Conservation (phyloP, 495 filamentous ascomycete genomes). For the Gamarada debralockiae region DNA sequence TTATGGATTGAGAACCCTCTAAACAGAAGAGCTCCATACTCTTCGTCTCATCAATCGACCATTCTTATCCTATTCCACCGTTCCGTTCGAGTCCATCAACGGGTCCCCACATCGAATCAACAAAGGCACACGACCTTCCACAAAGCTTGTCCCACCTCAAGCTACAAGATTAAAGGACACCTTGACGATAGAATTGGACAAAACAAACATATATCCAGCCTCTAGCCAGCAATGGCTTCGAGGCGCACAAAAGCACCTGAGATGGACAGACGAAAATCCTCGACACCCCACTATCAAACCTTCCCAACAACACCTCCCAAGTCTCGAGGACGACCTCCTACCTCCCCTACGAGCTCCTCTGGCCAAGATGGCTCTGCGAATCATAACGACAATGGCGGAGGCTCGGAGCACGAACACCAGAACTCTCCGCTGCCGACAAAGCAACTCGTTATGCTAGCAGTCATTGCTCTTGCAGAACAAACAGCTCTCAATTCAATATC, state of each 20-base stretch:
- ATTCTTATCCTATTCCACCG: conserved; percentile 2
- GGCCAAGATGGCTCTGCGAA: conserved; percentile 17
- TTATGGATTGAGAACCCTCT: conserved; percentile 4
- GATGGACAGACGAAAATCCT: conserved; percentile 54
- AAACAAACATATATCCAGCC: no score
- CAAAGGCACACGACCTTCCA: conserved; percentile 5
- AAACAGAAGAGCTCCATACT: conserved; percentile 6
- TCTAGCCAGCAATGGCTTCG: no score
- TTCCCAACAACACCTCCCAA: conserved; percentile 88
- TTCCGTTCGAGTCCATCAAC: neutral
- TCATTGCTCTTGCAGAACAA: conserved; percentile 90
- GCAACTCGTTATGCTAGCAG: conserved; percentile 79
- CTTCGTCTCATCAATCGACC: conserved; percentile 2
- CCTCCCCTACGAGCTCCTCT: conserved; percentile 11
- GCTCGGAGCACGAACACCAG: conserved; percentile 27
- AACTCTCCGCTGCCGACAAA: conserved; percentile 72
- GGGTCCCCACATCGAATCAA: neutral
- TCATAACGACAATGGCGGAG: conserved; percentile 17
- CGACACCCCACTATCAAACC: conserved; percentile 84
- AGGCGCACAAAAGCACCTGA: neutral
- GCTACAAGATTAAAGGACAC: neutral
- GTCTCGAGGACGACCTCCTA: conserved; percentile 38
- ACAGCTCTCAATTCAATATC: conserved; percentile 94
- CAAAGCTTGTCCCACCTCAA: neutral
- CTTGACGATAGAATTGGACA: no score